Conservation (phyloP, 2,329 filamentous ascomycete species). For the Sphaerulina populicola region DNA sequence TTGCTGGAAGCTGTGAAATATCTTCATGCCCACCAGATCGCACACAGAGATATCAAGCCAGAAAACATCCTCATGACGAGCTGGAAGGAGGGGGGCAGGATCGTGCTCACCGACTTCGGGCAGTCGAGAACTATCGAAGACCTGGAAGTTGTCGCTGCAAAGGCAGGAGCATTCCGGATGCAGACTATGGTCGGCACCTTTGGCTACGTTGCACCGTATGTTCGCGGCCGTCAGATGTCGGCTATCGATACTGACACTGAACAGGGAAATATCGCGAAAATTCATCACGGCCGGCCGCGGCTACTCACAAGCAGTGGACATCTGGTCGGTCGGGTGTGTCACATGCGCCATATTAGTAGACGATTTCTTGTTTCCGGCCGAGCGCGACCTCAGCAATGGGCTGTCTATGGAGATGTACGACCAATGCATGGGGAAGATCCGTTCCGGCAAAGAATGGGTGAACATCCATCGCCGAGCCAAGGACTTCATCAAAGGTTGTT, state of each 20-base stretch:
- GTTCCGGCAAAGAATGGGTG: conserved; percentile 32
- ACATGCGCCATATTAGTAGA: conserved; percentile 47
- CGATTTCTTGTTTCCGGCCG: conserved; percentile 39
- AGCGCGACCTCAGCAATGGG: conserved; percentile 16
- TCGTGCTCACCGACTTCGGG: conserved; percentile 56
- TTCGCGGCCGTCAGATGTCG: conserved; percentile 17
- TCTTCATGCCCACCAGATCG: conserved; percentile 48
- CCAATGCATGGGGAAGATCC: conserved; percentile 15
- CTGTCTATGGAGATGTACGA: conserved; percentile 40
- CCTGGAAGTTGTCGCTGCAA: conserved; percentile 21
- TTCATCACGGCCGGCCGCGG: conserved; percentile 29
- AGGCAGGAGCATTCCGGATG: conserved; percentile 39
- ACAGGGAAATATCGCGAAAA: conserved; percentile 33
- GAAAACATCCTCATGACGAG: conserved; percentile 56
- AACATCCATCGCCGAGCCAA: conserved; percentile 37
- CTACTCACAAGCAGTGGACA: conserved; percentile 52
- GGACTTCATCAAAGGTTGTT: conserved; percentile 47
- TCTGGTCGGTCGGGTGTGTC: conserved; percentile 55
- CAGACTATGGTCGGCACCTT: conserved; percentile 47
- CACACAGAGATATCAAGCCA: conserved; percentile 56
- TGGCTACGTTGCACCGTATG: conserved; percentile 53
- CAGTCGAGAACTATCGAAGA: conserved; percentile 40
- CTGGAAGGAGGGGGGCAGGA: conserved; percentile 42
- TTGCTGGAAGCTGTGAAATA: conserved; percentile 52
- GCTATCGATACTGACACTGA: conserved; percentile 4